Evolutionary conservation across 148 eudicot genomes (phyloP), one percentile per base, ranked within the genome.

Genomic region (Chenopodium berlandieri): DNA sequence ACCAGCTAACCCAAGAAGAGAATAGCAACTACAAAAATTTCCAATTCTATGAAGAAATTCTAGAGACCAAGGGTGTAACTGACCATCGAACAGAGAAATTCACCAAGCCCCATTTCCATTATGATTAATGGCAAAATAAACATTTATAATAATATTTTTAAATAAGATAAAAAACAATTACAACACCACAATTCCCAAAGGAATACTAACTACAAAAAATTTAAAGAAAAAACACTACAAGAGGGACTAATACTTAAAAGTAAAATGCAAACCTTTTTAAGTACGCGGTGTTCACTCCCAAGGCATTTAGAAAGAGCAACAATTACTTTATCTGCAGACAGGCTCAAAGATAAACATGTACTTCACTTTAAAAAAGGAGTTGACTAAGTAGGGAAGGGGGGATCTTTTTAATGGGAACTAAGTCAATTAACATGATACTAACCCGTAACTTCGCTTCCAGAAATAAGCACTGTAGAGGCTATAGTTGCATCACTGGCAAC

Each of bases 251-350:
- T 23, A 67, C 9, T 31, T 72, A 14, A 30, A 30, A 47, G 7
- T 27, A 22, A n/a, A 76, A 34, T 75, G 60, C 48, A 52, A 69
- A 94, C 99, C 97, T 96, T 96, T 87, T 96, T 96, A 44, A 96
- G 87, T 72, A 94, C 97, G 20, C 99, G 98, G 68, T 96, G 97
- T 85, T 96, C 99, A 84, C 95, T 90, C 82, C 83, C 88, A 81
- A 96, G 89, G 85, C 97, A 94, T 87, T 88, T 91, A 66, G 81
- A 84, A 68, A 96, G 88, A 46, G 91, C 98, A 69, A 84, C 86
- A 78, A 94, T 74, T n/a, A 87, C 90, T 84, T 83, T 84, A 80
- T 82, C 99, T 96, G 94, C 44, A 78, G 37, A 82, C 23, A 68
- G 69, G 31, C 1, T 12, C 44, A 65, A 23, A 44, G 12, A 31